Base-by-base conservation (phyloP, 192 early-diverging fungal genomes). In the Oehlia diaphana region DNA sequence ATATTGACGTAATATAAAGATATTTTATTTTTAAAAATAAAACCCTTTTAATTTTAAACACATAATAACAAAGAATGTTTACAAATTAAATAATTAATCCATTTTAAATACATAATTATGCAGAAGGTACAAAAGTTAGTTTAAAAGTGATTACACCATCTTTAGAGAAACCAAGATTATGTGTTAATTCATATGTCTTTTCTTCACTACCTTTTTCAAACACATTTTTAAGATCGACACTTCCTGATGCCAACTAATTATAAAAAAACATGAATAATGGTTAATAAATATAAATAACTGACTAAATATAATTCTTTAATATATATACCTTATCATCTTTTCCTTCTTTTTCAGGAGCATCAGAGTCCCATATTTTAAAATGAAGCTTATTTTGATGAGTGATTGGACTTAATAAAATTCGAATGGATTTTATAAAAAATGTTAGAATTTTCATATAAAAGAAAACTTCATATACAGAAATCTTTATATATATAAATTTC, bases 361-460 rank as follows among this genome's bases (percentile, higher is more conserved):
- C 82, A 10, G 74, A 76, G 42, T 83, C 82, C 37, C 80, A 50
- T 37, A 83, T 79, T 37, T 83, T 80, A 31, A 83, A 5, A 75
- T 80, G 28, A 26, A 74, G 50, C 37, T 9, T 10, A 50, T 63
- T 35, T 3, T 44, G 62, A 53, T 68, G 47, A 47, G 65, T 50
- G 6, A 63, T 62, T 49, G 78, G 62, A 42, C 63, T 79, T 37
- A 31, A 31, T 31, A 31, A 31, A 31, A 31, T 31, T 31, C 26
- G 26, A 26, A 26, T 26, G 0, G 26, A 31, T 31, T 31, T 31
- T 31, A 31, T 31, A 31, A 31, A 26, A 31, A 31, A 31, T 31
- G 31, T 31, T 31, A 31, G 31, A 31, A 31, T 31, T 31, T 31
- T 31, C 31, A 31, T 31, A 31, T 31, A 31, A 31, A 26, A 26